A percentile compares a stretch with the other conserved stretches of the same genome.
These are phyloP conservation scores for Orbilia ellipsospora DNA, from an alignment of 2,329 filamentous ascomycete species.

Conservation along the genomic window DNA sequence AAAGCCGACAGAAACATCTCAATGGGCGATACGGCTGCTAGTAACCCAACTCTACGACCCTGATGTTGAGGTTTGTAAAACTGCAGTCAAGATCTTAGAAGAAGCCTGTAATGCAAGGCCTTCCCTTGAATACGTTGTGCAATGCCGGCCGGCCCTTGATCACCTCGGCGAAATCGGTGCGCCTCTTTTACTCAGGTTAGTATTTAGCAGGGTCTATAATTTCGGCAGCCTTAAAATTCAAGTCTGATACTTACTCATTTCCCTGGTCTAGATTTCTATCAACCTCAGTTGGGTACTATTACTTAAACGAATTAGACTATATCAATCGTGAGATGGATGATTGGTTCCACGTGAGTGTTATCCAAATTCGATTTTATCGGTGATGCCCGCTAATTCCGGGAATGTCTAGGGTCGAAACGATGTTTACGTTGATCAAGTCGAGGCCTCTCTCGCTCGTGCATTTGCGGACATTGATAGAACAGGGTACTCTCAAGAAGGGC, in stretches of 20 bases:
- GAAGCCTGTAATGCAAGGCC: conserved; percentile 94
- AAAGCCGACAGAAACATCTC: conserved; percentile 70
- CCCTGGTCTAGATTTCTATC: conserved; percentile 74
- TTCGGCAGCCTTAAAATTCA: background rate
- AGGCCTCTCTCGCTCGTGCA: conserved; percentile 90
- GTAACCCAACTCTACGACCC: conserved; percentile 98
- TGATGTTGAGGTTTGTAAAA: conserved; percentile 94
- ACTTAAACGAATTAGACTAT: conserved; percentile 94
- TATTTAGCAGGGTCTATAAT: background rate
- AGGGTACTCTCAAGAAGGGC: conserved; percentile 68
- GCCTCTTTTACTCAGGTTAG: conserved; percentile 79
- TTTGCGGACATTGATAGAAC: conserved; percentile 70
- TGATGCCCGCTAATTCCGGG: background rate
- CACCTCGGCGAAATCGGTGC: conserved; percentile 97
- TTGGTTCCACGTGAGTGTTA: conserved; percentile 77
- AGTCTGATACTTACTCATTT: background rate
- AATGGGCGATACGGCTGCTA: conserved; percentile 96
- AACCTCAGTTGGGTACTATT: conserved; percentile 96
- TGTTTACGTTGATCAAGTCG: conserved; percentile 91
- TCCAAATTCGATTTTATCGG: background rate
- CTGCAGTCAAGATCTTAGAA: conserved; percentile 95
- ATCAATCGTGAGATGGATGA: conserved; percentile 99
- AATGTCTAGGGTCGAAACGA: conserved; percentile 79
- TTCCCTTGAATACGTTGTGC: conserved; percentile 94
- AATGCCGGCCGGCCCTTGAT: conserved; percentile 92